phyloP scores from a whole-genome alignment of 2,329 filamentous ascomycete genomes.

The Fusarium sp. region DNA sequence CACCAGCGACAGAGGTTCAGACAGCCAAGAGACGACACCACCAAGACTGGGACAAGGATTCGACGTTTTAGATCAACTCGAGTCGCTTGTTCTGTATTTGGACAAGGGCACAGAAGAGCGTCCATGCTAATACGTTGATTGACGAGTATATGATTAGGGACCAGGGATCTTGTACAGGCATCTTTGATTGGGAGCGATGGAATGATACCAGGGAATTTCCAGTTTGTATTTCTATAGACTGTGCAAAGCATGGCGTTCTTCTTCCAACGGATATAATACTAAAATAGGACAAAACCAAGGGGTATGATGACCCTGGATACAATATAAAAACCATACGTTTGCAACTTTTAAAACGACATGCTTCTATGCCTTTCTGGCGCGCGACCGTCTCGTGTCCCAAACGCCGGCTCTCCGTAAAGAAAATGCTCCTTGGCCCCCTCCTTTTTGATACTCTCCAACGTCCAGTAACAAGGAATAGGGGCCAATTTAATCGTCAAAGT shows the following conservation, averaged over 20 bases:
- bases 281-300: neutral
- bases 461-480: neutral
- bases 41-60: conserved; percentile 37
- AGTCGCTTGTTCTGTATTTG: neutral
- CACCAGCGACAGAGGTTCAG: conserved; percentile 43
- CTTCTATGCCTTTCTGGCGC: conserved; percentile 28
- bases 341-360: conserved; percentile 8
- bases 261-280: neutral
- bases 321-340: neutral
- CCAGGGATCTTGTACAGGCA: neutral
- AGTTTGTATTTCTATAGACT: neutral
- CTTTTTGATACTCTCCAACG: neutral
- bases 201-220: neutral
- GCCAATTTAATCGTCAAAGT: conserved; percentile 83
- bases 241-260: neutral
- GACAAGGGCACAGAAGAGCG: neutral
- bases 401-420: conserved; percentile 41
- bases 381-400: conserved; percentile 33
- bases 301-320: neutral
- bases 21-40: conserved; percentile 19
- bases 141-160: neutral
- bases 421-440: conserved; percentile 15
- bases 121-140: neutral
- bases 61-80: conserved; percentile 33
- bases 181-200: neutral